Percentiles rank a stretch among this genome's conserved stretches.
These are phyloP conservation scores for Xylaria sp. DNA, from an alignment of 2,329 filamentous ascomycete genomes.

Conservation along the genomic window DNA sequence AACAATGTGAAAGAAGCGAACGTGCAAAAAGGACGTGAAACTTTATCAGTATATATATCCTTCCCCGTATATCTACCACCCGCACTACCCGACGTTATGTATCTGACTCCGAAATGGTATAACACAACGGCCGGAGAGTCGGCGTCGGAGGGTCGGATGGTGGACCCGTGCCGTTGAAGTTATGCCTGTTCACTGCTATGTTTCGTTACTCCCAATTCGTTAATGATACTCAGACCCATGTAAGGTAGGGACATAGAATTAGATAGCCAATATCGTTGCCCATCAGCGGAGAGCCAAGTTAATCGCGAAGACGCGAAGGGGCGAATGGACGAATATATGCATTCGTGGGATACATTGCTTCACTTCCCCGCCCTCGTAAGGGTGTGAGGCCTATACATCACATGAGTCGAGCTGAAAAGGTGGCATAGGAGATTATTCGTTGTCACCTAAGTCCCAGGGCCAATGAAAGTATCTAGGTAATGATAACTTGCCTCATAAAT, in stretches of 20 bases:
- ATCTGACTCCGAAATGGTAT: not conserved
- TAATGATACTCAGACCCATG: too few relatives aligned
- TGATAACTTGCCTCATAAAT: too few relatives aligned
- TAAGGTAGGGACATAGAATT: too few relatives aligned
- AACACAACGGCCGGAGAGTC: not conserved
- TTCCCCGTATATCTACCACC: not conserved
- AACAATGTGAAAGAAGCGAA: not conserved
- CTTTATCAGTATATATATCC: not conserved
- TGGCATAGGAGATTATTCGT: too few relatives aligned
- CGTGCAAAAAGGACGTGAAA: not conserved
- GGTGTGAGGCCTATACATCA: too few relatives aligned
- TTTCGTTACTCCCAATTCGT: too few relatives aligned
- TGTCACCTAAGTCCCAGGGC: too few relatives aligned
- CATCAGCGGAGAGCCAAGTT: not conserved
- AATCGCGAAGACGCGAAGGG: conserved; percentile 13
- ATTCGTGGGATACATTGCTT: not conserved
- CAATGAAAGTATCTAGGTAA: too few relatives aligned
- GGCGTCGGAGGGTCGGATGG: conserved; percentile 18
- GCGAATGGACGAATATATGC: not conserved
- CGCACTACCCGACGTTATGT: not conserved
- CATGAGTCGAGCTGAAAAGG: too few relatives aligned
- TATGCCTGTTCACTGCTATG: too few relatives aligned
- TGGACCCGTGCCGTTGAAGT: too few relatives aligned
- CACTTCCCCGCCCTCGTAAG: not conserved
- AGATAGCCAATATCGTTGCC: not conserved